phyloP scores from a whole-genome alignment of 1,139 yeast species.

The Pichia sp. region DNA sequence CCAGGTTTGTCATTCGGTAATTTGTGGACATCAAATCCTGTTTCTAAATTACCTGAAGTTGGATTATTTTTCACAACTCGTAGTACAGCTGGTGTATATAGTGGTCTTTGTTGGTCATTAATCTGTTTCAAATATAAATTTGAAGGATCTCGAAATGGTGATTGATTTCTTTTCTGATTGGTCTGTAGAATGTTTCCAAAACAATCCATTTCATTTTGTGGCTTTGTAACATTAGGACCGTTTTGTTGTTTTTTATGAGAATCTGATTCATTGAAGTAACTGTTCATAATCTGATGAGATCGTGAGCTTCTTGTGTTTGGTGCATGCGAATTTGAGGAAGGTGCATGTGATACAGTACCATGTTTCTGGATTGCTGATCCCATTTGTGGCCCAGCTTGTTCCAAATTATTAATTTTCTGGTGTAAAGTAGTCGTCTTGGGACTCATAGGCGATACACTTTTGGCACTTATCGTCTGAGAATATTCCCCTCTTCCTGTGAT shows the following conservation, averaged over 20 bases:
- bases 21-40: conserved; percentile 7
- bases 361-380: not conserved
- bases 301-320: not conserved
- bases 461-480: conserved; percentile 1
- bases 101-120: conserved; percentile 69
- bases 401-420: no score
- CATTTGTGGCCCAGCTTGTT: conserved; percentile 1
- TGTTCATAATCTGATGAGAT: not conserved
- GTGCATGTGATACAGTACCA: not conserved
- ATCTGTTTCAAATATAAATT: conserved; percentile 39
- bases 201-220: not conserved
- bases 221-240: not conserved
- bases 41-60: conserved; percentile 4
- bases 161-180: conserved; percentile 12
- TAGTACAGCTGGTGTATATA: conserved; percentile 85
- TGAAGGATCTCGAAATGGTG: conserved; percentile 25
- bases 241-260: not conserved
- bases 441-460: conserved; percentile 12
- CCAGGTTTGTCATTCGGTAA: conserved; percentile 14
- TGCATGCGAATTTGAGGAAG: not conserved
- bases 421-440: conserved; percentile 4
- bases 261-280: not conserved
- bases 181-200: not conserved
- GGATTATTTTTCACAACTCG: conserved; percentile 28
- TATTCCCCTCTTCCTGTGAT: not conserved